phyloP scores from a whole-genome alignment of 2,329 filamentous ascomycete genomes.

The Claviceps pazoutovae region DNA sequence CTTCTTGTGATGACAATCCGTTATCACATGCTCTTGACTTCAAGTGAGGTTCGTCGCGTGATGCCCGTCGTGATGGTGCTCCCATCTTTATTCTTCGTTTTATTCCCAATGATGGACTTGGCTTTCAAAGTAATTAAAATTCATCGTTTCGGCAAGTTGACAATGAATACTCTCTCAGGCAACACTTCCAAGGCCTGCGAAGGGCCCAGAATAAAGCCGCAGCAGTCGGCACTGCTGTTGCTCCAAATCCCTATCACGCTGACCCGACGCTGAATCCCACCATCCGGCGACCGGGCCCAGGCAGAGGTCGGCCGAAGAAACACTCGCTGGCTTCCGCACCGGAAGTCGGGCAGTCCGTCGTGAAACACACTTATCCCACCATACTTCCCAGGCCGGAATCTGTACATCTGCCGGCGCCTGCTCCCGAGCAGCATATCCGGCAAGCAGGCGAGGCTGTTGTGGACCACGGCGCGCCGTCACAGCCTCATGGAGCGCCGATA shows the following conservation, averaged over 20 bases:
- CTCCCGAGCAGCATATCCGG: not conserved
- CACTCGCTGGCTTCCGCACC: slow-evolving; percentile 6
- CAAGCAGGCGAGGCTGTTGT: not conserved
- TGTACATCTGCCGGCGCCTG: not conserved
- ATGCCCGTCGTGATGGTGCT: not conserved
- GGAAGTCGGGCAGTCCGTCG: not conserved
- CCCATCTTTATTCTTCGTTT: not conserved
- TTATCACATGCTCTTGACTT: not conserved
- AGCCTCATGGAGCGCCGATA: not conserved
- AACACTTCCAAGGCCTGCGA: slow-evolving; percentile 47
- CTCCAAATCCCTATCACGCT: slow-evolving; percentile 23
- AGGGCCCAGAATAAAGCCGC: slow-evolving; percentile 41
- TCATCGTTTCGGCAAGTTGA: not conserved
- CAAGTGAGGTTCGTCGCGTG: not conserved
- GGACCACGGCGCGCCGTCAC: not conserved
- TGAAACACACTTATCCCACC: not conserved
- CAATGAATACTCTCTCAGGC: slow-evolving; percentile 22
- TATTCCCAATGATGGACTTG: too few relatives aligned
- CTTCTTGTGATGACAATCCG: not conserved
- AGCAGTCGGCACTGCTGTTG: slow-evolving; percentile 16
- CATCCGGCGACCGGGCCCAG: slow-evolving; percentile 44
- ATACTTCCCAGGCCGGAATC: not conserved
- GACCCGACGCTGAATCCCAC: slow-evolving; percentile 45
- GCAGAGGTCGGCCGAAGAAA: slow-evolving; percentile 40
- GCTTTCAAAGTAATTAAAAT: too few relatives aligned